Conservation (phyloP, 768 basidiomycete genomes). For the Hygrophorus pudorinus region DNA sequence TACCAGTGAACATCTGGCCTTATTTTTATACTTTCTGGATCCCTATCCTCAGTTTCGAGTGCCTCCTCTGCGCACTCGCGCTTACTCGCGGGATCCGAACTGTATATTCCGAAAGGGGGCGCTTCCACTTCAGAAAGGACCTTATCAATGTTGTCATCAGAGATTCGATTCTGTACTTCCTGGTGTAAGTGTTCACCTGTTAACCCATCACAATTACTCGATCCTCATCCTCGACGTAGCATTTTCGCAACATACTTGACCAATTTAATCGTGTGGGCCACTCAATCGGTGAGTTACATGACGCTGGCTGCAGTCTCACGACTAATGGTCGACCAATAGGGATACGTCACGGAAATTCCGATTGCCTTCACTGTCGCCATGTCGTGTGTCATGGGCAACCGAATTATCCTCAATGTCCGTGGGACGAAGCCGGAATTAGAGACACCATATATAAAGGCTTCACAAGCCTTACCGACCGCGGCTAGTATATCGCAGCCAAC, state of each 20-base stretch:
- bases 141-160: conserved; percentile 42
- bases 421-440: conserved; percentile 27
- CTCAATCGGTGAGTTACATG: conserved; percentile 20
- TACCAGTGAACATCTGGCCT: conserved; percentile 25
- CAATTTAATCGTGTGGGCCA: conserved; percentile 33
- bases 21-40: conserved; percentile 53
- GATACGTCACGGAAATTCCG: conserved; percentile 34
- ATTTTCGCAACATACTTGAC: conserved; percentile 48
- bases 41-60: conserved; percentile 46
- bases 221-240: conserved; percentile 19
- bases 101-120: conserved; percentile 23
- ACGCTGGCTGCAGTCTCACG: background rate
- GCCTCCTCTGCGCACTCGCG: conserved; percentile 39
- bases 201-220: background rate
- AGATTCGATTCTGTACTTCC: conserved; percentile 48
- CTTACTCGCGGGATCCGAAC: conserved; percentile 39
- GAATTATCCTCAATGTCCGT: conserved; percentile 47
- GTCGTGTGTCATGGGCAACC: conserved; percentile 46
- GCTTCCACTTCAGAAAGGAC: conserved; percentile 31
- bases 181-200: conserved; percentile 34
- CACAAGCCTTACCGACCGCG: too few relatives aligned
- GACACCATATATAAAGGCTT: too few relatives aligned
- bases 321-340: conserved; percentile 16
- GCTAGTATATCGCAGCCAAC: too few relatives aligned
- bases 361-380: conserved; percentile 50